Base-by-base conservation (phyloP, 371 early-diverging fungal species). In the Mucor piriformis region DNA sequence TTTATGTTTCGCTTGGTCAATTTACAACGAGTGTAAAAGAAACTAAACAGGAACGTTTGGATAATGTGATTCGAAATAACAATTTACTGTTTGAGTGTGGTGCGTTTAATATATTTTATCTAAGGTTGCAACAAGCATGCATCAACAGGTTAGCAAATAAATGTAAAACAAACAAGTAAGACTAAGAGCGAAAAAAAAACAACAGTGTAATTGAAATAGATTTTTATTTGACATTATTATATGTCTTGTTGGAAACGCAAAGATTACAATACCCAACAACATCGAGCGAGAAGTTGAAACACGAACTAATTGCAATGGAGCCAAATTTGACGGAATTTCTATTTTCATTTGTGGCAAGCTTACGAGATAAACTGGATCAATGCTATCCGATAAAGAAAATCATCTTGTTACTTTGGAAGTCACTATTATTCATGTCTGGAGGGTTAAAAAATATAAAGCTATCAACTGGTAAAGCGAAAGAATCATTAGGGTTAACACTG, bases 351-450 rank as follows among this genome's bases (percentile, higher is more conserved):
- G 73, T 40, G 8, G 23, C 58, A 15, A 67, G 82, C 10, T 24
- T 38, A 21, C 34, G 49, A 38, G 57, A 57, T 7, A 57, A 48
- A 57, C 18, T 48, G 1, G 25, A 38, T 18, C 83, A 87, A 59
- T 77, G 77, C 50, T 91, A 87, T 66, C 91, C 91, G 0, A 85
- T 88, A 4, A 90, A 89, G 63, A 90, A 92, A 48, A 23, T 46
- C 16, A 18, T 49, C 3, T 18, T 57, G 13, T 18, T 57, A 12
- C 37, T 89, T 6, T 91, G 89, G 90, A 91, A 92, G 67, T 81
- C 81, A 2, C 56, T 91, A 15, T 54, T 89, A 21, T 67, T 80
- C 6, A 86, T 84, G 12, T 63, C 89, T 23, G 90, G 92, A n/a
- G 84, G 82, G 12, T 54, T 79, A 69, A 87, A 27, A 58, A 55